Percentiles rank a stretch among this genome's conserved stretches.
Conservation (phyloP, 208 protist genomes). For the Crithidia acanthocephali region DNA sequence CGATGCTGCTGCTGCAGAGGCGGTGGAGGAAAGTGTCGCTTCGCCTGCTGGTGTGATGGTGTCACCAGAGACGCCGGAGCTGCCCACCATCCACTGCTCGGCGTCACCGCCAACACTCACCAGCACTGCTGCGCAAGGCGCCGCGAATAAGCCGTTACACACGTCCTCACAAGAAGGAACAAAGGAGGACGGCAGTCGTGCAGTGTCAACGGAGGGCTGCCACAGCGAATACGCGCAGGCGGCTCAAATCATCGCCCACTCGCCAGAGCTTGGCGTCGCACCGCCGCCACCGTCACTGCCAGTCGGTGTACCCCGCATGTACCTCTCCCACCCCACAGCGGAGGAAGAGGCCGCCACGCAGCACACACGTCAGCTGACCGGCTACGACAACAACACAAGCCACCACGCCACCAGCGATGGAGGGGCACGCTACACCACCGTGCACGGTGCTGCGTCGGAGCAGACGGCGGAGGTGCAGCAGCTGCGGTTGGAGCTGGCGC, state of each 20-base stretch:
- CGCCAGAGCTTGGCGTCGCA: background rate
- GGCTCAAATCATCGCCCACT: too few species aligned
- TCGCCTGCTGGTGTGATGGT: background rate
- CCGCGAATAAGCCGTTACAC: too few species aligned
- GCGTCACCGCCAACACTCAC: background rate
- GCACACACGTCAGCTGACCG: background rate
- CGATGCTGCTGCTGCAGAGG: background rate
- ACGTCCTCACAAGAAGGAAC: too few species aligned
- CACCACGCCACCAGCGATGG: too few species aligned
- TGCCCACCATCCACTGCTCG: background rate
- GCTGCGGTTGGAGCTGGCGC: constrained; percentile 27
- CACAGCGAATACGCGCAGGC: too few species aligned
- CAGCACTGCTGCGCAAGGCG: too few species aligned
- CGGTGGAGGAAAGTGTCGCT: background rate
- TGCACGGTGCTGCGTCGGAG: too few species aligned
- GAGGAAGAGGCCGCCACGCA: background rate
- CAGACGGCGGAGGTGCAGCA: constrained; percentile 15
- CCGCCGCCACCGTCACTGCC: background rate
- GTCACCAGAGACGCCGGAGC: constrained; percentile 7
- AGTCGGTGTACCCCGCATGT: background rate
- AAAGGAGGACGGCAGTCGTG: too few species aligned
- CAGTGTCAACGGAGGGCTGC: too few species aligned
- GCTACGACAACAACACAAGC: background rate
- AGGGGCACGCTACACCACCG: too few species aligned
- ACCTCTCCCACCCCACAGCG: background rate